A percentile compares a stretch with the other conserved stretches of the same genome.
phyloP scores from a whole-genome alignment of 1,284 basidiomycete genomes.

The Melanopsichium pennsylvanicum region DNA sequence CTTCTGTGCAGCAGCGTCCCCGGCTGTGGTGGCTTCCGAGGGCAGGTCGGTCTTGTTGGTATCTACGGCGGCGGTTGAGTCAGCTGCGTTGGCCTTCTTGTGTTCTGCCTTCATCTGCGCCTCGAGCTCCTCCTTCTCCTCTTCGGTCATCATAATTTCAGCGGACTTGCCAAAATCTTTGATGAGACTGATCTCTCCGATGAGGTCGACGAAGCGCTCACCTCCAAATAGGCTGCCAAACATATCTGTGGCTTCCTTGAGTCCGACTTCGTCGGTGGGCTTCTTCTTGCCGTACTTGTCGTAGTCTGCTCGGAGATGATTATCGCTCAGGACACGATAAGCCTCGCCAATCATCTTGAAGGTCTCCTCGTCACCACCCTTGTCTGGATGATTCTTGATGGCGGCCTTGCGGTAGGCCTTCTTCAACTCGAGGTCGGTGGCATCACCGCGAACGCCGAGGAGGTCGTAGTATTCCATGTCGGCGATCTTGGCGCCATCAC shows the following conservation, averaged over 20 bases:
- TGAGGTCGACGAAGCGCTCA: constrained; percentile 64
- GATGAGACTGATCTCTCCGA: constrained; percentile 65
- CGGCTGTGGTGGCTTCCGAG: constrained; percentile 27
- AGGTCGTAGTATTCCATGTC: constrained; percentile 66
- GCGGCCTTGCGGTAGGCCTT: constrained; percentile 95
- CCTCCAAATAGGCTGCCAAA: constrained; percentile 66
- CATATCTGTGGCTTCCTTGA: constrained; percentile 66
- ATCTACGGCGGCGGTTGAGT: constrained; percentile 24
- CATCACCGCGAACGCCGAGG: constrained; percentile 63
- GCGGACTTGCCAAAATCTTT: constrained; percentile 66
- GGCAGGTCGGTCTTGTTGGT: constrained; percentile 26
- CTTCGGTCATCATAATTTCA: constrained; percentile 74
- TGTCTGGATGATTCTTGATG: constrained; percentile 77
- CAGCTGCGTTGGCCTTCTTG: constrained; percentile 41
- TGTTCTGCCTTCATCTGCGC: constrained; percentile 71
- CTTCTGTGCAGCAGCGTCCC: constrained; percentile 55
- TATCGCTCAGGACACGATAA: constrained; percentile 62
- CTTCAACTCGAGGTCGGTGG: constrained; percentile 79
- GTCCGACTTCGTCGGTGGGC: constrained; percentile 64
- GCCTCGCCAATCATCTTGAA: constrained; percentile 72
- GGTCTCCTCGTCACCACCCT: constrained; percentile 64
- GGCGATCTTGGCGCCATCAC: constrained; percentile 62
- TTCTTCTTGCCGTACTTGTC: constrained; percentile 89
- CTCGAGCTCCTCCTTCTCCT: constrained; percentile 88
- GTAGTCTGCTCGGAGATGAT: constrained; percentile 88